Percentiles rank a stretch among this genome's conserved stretches.
phyloP scores from a whole-genome alignment of 768 basidiomycete species.

The Rickenella mellea region DNA sequence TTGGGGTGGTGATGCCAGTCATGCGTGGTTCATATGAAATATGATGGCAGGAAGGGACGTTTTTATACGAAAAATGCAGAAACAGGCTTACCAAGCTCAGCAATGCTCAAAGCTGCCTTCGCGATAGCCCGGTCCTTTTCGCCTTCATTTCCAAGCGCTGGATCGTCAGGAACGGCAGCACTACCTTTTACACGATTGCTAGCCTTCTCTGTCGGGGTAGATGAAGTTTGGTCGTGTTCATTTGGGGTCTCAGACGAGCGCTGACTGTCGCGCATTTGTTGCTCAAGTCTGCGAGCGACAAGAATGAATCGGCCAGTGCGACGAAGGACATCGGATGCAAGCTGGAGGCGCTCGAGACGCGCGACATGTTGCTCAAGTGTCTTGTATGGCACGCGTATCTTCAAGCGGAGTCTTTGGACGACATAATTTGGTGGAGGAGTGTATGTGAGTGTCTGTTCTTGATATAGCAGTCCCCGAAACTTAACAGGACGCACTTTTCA shows the following conservation, averaged over 20 bases:
- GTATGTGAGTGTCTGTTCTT: too few relatives aligned
- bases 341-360: constrained; percentile 69
- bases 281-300: constrained; percentile 71
- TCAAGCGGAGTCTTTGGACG: constrained; percentile 60
- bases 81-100: constrained; percentile 71
- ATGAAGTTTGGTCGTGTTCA: constrained; percentile 15
- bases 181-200: constrained; percentile 7
- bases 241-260: constrained; percentile 7
- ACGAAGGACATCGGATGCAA: constrained; percentile 77
- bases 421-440: constrained; percentile 16
- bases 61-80: too few relatives aligned
- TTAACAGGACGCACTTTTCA: constrained; percentile 66
- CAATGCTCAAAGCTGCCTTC: constrained; percentile 90
- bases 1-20: not conserved
- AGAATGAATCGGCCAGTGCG: constrained; percentile 79
- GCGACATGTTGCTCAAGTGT: constrained; percentile 61
- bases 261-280: constrained; percentile 71
- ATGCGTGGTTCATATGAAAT: too few relatives aligned
- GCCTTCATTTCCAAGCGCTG: constrained; percentile 42
- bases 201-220: constrained; percentile 6
- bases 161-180: constrained; percentile 10
- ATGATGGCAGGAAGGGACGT: too few relatives aligned
- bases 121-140: constrained; percentile 83
- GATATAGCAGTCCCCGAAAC: too few relatives aligned
- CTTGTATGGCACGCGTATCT: constrained; percentile 80